Evolutionary conservation across 345 rosid genomes (phyloP).

Genomic region (Moringa oleifera): DNA sequence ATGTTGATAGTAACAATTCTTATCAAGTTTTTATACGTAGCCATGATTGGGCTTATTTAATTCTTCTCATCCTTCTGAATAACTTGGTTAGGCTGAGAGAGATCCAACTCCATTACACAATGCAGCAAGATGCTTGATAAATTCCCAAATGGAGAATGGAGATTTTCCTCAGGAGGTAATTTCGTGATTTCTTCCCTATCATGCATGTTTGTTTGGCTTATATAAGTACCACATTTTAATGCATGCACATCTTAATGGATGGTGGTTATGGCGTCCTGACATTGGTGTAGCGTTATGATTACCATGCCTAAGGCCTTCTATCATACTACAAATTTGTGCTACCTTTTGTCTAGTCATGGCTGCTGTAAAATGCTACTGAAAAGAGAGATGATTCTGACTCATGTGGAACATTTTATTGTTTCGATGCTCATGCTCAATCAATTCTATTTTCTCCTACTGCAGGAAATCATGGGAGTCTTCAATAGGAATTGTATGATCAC

Average conservation of each 20-base stretch:
- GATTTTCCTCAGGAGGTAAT: slow-evolving; percentile 68
- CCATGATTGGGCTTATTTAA: too few relatives aligned
- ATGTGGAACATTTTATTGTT: background rate
- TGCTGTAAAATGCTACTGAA: background rate
- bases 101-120: slow-evolving; percentile 52
- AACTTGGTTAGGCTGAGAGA: slow-evolving; percentile 45
- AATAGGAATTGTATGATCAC: slow-evolving; percentile 69
- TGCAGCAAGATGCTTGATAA: slow-evolving; percentile 54
- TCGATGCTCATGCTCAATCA: background rate
- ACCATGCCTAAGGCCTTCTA: too few relatives aligned
- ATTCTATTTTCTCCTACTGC: slow-evolving; percentile 10
- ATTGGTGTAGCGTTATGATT: too few relatives aligned
- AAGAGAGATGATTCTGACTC: too few relatives aligned
- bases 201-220: too few relatives aligned
- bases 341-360: too few relatives aligned
- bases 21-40: background rate
- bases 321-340: too few relatives aligned
- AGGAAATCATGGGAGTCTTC: slow-evolving; percentile 83
- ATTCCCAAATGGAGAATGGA: slow-evolving; percentile 65
- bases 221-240: too few relatives aligned
- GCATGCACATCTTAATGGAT: background rate
- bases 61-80: background rate
- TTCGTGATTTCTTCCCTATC: too few relatives aligned
- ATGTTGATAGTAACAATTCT: too few relatives aligned
- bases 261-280: too few relatives aligned